Evolutionary conservation across 2,329 filamentous ascomycete genomes (phyloP).

Genomic region (Ophiostoma angusticollis): DNA sequence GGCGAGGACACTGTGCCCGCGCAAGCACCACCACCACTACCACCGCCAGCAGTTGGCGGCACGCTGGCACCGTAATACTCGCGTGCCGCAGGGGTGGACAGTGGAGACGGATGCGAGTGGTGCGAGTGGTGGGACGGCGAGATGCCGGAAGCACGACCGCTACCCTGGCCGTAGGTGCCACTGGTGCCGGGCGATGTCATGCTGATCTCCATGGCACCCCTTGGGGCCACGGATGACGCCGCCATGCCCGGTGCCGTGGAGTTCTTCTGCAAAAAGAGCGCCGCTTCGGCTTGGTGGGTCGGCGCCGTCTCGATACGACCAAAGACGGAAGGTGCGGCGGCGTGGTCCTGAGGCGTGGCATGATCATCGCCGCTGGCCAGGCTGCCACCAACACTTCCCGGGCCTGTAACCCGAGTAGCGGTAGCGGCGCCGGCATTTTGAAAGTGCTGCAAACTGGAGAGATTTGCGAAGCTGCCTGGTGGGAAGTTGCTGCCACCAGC

Average conservation of each 20-base stretch:
- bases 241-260: slow-evolving; percentile 21
- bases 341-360: slow-evolving; percentile 37
- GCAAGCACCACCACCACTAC: slow-evolving; percentile 3
- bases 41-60: slow-evolving; percentile 11
- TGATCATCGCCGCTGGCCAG: slow-evolving; percentile 37
- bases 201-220: slow-evolving; percentile 35
- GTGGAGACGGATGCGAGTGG: slow-evolving; percentile 18
- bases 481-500: too few relatives aligned
- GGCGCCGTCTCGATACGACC: slow-evolving; percentile 34
- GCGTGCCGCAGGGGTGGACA: slow-evolving; percentile 31
- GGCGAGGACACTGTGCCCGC: slow-evolving; percentile 22
- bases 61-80: slow-evolving; percentile 33
- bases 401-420: too few relatives aligned
- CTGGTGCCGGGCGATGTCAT: slow-evolving; percentile 29
- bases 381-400: slow-evolving; percentile 34
- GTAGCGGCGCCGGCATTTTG: not conserved
- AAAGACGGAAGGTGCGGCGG: slow-evolving; percentile 28
- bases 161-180: slow-evolving; percentile 5
- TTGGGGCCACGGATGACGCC: slow-evolving; percentile 1
- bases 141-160: slow-evolving; percentile 23
- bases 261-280: slow-evolving; percentile 49
- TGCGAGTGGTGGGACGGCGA: slow-evolving; percentile 25
- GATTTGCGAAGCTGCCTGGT: too few relatives aligned
- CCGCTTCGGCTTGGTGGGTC: slow-evolving; percentile 44
- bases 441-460: not conserved